Base-by-base conservation (phyloP, 225 moss, liverwort and hornwort genomes). In the Bryum argenteum region DNA sequence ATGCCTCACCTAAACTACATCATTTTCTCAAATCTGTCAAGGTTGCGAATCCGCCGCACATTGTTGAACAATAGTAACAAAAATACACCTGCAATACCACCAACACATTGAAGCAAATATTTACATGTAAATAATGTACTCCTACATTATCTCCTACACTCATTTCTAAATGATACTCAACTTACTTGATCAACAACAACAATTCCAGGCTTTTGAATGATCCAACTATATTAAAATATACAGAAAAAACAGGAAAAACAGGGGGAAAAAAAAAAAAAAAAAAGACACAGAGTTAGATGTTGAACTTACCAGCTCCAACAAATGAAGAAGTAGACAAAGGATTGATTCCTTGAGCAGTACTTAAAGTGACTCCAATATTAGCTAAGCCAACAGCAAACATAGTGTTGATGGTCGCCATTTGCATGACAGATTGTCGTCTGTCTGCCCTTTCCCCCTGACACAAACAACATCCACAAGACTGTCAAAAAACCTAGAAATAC, bases 1-100 rank as follows among this genome's bases (percentile, higher is more conserved):
- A 5, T 33, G 33, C 33, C 33, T 33, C 33, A 33, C 33, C 7
- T 33, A 33, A 33, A 33, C 33, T 33, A 33, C 33, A 98, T 54
- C 92, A 92, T 92, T 78, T 89, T 98, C 77, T 94, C 97, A 61
- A 89, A 98, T 72, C 88, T 98, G 79, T 98, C 97, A 56, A 98
- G 79, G 44, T 83, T 98, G 74, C 84, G 89, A 65, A 98, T 79
- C 70, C 92, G 88, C 66, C 97, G 84, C 33, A 91, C 37, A 62
- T 87, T 89, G 58, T 91, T 90, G 51, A 37, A 82, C 53, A 94
- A 73, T 48, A 91, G 75, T 17, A 89, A 38, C 79, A 91, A 60
- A 60, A 98, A 94, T 5, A 87, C 80, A 80, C 91, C 97, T 98
- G 97, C 73, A 63, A 22, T 67, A 8, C 15, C 33, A 37, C 69